Percentiles rank a stretch among this genome's conserved stretches.
phyloP scores from a whole-genome alignment of 495 filamentous ascomycete species.

The Xylona heveae region DNA sequence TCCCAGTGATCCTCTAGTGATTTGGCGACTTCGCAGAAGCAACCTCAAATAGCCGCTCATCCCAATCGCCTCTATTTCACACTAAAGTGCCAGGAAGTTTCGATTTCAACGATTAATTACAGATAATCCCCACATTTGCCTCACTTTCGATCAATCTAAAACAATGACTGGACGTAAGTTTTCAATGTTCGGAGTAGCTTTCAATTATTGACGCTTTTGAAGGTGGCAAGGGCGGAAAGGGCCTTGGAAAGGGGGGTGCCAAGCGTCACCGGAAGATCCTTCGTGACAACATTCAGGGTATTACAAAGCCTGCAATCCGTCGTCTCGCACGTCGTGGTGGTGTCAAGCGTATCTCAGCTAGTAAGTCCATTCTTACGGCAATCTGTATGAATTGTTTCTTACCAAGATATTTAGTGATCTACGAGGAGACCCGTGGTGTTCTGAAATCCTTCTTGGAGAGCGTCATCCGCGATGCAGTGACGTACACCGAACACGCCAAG shows the following conservation, averaged over 20 bases:
- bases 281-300: conserved; percentile 94
- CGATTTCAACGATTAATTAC: too few relatives aligned
- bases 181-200: conserved; percentile 1
- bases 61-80: too few relatives aligned
- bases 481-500: conserved; percentile 94
- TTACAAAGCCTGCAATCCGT: conserved; percentile 52
- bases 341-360: conserved; percentile 46
- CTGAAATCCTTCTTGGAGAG: conserved; percentile 45
- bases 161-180: too few relatives aligned
- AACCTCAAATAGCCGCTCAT: too few relatives aligned
- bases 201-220: conserved; percentile 10
- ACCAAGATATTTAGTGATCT: conserved; percentile 31
- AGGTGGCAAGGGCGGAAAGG: conserved; percentile 85
- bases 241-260: conserved; percentile 79
- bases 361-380: conserved; percentile 11
- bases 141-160: too few relatives aligned
- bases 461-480: conserved; percentile 81
- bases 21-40: too few relatives aligned
- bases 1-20: too few relatives aligned
- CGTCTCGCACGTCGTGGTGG: conserved; percentile 40
- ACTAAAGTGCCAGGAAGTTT: too few relatives aligned
- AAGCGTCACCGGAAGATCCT: conserved; percentile 99
- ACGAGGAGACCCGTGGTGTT: conserved; percentile 47
- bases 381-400: too few relatives aligned
- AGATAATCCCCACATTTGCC: too few relatives aligned